Evolutionary conservation across 192 early-diverging fungal species (phyloP), one percentile per base, ranked within the genome.

Genomic region (Phycomyces nitens): DNA sequence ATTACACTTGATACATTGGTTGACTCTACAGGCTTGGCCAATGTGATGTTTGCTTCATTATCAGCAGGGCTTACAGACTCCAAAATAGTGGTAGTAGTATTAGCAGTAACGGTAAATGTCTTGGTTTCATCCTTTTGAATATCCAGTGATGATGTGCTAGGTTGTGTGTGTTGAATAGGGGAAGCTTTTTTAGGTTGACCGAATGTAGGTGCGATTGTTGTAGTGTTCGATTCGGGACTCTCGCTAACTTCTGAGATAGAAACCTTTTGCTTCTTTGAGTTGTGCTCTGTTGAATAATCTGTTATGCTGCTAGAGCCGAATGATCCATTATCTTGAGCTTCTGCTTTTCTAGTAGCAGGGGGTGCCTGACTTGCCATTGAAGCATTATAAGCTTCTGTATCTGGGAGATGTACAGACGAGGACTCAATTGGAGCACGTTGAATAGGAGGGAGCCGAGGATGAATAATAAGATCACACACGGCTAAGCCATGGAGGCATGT

Each of bases 381-480:
- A 34, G 29, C 2, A 5, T 34, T 34, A 7, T 5, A 34, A 7
- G 8, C 16, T 44, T 51, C 26, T 2, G 52, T 58, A 29, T 29
- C 43, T 7, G 29, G n/a, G 0, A 55, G 8, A 41, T 34, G 27
- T 22, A 39, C 15, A 44, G 56, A 41, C 18, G 65, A 53, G 9
- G 43, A 21, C 10, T 52, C 26, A 9, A 22, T 38, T 24, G 39
- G 16, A 20, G 15, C 51, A 42, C 42, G 16, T 53, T 73, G 60
- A n/a, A 82, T 71, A 27, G 83, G 81, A 58, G 83, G 83, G 58
- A 85, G 44, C 15, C 81, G 71, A 55, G 65, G 63, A 55, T 85
- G 83, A 55, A 72, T 70, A 18, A 85, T 75, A 29, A 85, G 47
- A 56, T 85, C 83, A 65, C 83, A 85, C 39, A 81, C 71, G 0